Conservation (phyloP, 164 flowering plant species). For the Chimonanthus praecox region DNA sequence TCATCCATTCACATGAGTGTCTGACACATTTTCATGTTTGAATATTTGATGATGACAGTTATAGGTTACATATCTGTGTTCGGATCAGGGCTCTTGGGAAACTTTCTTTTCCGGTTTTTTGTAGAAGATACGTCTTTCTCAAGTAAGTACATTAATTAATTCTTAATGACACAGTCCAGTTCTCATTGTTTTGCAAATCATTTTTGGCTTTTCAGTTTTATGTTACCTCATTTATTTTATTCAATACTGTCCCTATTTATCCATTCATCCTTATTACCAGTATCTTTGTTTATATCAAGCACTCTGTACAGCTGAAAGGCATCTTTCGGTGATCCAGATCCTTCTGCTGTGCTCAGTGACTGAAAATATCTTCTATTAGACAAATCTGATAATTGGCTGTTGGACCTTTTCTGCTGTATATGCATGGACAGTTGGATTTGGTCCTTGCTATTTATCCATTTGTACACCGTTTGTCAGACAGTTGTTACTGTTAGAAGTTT, state of each 20-base stretch:
- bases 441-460: background rate
- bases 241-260: background rate
- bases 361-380: background rate
- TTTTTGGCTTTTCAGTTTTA: background rate
- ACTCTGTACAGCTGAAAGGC: too few species aligned
- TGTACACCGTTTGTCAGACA: background rate
- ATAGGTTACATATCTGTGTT: conserved; percentile 61
- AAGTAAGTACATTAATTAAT: conserved; percentile 45
- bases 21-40: conserved; percentile 1
- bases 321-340: background rate
- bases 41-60: conserved; percentile 39
- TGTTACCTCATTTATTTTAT: background rate
- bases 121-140: conserved; percentile 67
- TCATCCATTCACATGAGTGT: conserved; percentile 1
- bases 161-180: background rate
- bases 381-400: background rate
- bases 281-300: background rate
- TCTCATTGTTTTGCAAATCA: background rate
- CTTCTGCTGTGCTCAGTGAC: background rate
- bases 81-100: conserved; percentile 74
- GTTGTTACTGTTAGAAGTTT: too few species aligned
- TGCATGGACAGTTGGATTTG: background rate
- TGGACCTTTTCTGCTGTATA: background rate
- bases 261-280: background rate
- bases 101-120: conserved; percentile 57